A percentile compares a stretch with the other conserved stretches of the same genome.
These are phyloP conservation scores for Sphagnum magellanicum DNA, from an alignment of 228 moss, liverwort and hornwort genomes.

Conservation along the genomic window DNA sequence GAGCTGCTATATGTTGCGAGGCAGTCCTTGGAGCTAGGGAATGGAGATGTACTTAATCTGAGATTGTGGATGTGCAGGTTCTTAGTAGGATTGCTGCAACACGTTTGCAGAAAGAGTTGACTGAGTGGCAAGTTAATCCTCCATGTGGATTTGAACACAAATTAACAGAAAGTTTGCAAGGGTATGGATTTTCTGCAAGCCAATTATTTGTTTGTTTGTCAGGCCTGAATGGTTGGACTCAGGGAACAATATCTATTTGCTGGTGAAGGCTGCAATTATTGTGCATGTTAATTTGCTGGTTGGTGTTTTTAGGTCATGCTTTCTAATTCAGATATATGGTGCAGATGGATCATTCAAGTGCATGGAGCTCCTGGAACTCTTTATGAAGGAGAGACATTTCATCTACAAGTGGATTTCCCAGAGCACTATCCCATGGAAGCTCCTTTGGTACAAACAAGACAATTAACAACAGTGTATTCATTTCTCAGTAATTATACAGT, in stretches of 20 bases:
- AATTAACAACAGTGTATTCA: no score
- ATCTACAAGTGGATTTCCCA: constrained; percentile 98
- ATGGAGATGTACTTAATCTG: no score
- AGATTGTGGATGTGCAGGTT: constrained; percentile 45
- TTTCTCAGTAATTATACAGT: no score
- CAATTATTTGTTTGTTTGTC: no score
- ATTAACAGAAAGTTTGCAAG: constrained; percentile 91
- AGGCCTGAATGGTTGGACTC: no score
- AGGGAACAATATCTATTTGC: no score
- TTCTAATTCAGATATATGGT: no score
- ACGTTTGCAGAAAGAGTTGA: constrained; percentile 97
- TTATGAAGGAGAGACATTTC: constrained; percentile 85
- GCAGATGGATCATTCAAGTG: constrained; percentile 99
- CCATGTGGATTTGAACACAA: constrained; percentile 92
- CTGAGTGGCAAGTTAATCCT: constrained; percentile 95
- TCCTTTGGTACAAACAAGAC: constrained; percentile 56
- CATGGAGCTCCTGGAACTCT: constrained; percentile 87
- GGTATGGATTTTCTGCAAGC: constrained; percentile 23
- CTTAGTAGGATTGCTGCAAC: constrained; percentile 99
- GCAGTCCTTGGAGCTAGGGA: no score
- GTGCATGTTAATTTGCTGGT: no score
- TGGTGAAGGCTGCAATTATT: no score
- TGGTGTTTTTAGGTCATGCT: no score
- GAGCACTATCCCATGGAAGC: constrained; percentile 99
- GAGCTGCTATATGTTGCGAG: no score